These are phyloP conservation scores for Jatropha podagrica DNA, from an alignment of 441 rosid species.

Conservation along the genomic window DNA sequence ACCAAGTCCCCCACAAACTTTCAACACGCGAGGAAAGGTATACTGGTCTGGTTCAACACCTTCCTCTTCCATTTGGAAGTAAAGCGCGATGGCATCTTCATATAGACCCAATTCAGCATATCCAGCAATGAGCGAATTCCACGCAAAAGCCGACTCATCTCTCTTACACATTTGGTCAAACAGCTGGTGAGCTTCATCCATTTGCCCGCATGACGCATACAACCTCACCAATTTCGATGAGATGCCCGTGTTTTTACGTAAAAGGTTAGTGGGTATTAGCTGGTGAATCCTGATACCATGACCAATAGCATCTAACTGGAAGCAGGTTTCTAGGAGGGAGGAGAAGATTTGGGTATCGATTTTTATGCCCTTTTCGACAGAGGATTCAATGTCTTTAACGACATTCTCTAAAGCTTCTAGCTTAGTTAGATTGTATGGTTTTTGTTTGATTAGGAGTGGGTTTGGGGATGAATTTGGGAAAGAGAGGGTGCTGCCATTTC, in stretches of 20 bases:
- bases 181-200: conserved; percentile 68
- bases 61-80: conserved; percentile 89
- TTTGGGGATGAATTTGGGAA: conserved; percentile 54
- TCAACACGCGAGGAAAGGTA: conserved; percentile 80
- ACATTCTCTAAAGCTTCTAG: conserved; percentile 62
- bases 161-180: conserved; percentile 73
- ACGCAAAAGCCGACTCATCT: conserved; percentile 60
- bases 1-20: conserved; percentile 83
- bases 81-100: conserved; percentile 82
- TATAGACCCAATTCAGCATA: conserved; percentile 60
- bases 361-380: conserved; percentile 47
- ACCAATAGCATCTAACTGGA: conserved; percentile 49
- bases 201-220: conserved; percentile 56
- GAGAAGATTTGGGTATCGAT: conserved; percentile 57
- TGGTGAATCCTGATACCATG: conserved; percentile 61
- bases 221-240: conserved; percentile 68
- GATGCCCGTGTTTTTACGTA: conserved; percentile 53
- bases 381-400: conserved; percentile 56
- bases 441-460: conserved; percentile 42
- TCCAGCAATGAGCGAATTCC: conserved; percentile 90
- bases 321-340: conserved; percentile 77
- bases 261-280: conserved; percentile 50
- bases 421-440: conserved; percentile 37
- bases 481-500: conserved; percentile 26
- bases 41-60: conserved; percentile 71